These are phyloP conservation scores for Chlorophyllum brunneum DNA, from an alignment of 768 basidiomycete genomes.

Conservation along the genomic window DNA sequence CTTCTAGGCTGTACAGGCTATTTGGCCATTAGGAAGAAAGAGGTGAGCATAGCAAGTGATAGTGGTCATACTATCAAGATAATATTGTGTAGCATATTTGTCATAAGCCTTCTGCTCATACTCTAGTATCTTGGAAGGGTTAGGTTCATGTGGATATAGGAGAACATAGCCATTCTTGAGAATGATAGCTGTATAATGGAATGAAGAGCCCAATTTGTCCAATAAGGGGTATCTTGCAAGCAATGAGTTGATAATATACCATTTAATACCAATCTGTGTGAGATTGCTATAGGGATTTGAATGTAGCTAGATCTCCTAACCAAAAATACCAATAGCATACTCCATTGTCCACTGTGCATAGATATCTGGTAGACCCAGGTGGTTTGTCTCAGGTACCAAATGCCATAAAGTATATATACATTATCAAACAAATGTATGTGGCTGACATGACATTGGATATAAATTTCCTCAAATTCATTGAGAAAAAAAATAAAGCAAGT, in stretches of 20 bases:
- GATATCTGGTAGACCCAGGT: constrained; percentile 15
- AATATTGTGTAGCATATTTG: neutral
- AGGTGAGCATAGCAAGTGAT: constrained; percentile 14
- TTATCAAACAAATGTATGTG: constrained; percentile 27
- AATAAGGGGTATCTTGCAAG: neutral
- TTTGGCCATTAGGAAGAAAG: constrained; percentile 33
- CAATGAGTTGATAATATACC: neutral
- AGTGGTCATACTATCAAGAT: neutral
- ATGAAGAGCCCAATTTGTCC: constrained; percentile 13
- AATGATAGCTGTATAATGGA: constrained; percentile 12
- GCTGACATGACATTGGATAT: constrained; percentile 23
- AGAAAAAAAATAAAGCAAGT: constrained; percentile 22
- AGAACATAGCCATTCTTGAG: constrained; percentile 16
- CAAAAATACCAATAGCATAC: constrained; percentile 22
- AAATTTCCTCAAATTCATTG: constrained; percentile 30
- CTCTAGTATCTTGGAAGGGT: constrained; percentile 2
- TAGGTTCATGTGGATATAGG: constrained; percentile 15
- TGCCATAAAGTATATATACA: constrained; percentile 29
- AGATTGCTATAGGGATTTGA: constrained; percentile 25
- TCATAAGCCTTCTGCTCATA: neutral
- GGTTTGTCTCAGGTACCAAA: constrained; percentile 18
- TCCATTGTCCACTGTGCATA: constrained; percentile 31
- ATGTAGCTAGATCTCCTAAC: constrained; percentile 21
- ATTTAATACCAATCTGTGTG: constrained; percentile 16
- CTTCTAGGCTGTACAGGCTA: constrained; percentile 28